phyloP scores from a whole-genome alignment of 192 early-diverging fungal species.

The Polychytrium aggregatum region DNA sequence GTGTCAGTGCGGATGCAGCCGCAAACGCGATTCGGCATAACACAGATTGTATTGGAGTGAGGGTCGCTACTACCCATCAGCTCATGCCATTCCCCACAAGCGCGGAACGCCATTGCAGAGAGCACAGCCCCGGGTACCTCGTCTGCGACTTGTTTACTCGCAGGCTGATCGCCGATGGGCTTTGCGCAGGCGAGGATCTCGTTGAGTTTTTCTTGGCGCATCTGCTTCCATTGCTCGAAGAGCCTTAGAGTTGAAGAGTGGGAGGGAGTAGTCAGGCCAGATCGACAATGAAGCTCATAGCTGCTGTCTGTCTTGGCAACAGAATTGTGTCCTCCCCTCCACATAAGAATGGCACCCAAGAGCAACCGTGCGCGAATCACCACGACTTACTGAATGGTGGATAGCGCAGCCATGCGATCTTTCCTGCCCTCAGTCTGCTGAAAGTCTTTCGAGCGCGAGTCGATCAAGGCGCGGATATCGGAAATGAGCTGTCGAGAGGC shows the following conservation, averaged over 20 bases:
- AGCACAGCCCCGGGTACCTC: conserved; percentile 15
- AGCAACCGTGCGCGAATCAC: no score
- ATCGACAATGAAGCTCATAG: neutral
- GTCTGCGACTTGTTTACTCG: conserved; percentile 11
- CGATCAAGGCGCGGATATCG: conserved; percentile 26
- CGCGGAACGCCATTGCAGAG: neutral
- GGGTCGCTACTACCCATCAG: no score
- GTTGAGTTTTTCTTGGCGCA: conserved; percentile 24
- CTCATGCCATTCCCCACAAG: neutral
- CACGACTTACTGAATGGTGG: conserved; percentile 13
- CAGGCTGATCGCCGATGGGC: conserved; percentile 9
- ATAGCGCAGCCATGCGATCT: conserved; percentile 25
- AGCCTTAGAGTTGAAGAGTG: no score
- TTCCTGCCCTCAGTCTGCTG: conserved; percentile 24
- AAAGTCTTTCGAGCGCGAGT: conserved; percentile 33
- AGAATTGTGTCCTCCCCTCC: no score
- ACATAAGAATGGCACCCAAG: no score
- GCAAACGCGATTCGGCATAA: no score
- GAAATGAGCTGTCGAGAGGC: conserved; percentile 21
- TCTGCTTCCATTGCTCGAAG: conserved; percentile 28
- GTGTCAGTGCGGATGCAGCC: no score
- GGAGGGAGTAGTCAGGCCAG: conserved; percentile 2
- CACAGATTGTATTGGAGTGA: no score
- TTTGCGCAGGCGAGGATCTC: conserved; percentile 16
- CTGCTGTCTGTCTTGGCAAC: no score